Base-by-base conservation (phyloP, 768 basidiomycete species). In the Suillus cothurnatus region DNA sequence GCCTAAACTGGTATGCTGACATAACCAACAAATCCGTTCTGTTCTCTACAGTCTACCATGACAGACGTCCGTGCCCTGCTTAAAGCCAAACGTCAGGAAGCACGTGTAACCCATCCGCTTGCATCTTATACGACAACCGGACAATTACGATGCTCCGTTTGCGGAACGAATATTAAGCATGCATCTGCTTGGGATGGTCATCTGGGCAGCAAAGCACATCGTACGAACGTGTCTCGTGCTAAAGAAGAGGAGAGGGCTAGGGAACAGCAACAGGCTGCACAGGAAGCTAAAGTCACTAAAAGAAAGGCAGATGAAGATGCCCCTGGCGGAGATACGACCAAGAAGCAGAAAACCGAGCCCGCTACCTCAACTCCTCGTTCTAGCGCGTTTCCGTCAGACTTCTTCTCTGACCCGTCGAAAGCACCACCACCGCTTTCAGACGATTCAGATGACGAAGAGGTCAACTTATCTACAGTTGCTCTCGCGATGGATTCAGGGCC, bases 181-280 rank as follows among this genome's bases (percentile, higher is more conserved):
- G 84, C 91, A 4, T 86, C 90, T 31, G 90, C 90, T n/a, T 95
- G 93, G 93, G 88, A 93, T 65, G 92, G 93, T 26, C 93, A 95
- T 76, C 74, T 95, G 23, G 92, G 89, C 15, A 92, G 90, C 78
- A 94, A 94, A 78, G 77, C 77, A 2, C 93, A 95, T 73, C 86
- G 93, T 39, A 88, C 81, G 47, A 88, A 86, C 71, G 86, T 88
- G 21, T 81, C 82, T 14, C 84, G 85, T 21, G 71, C 88, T 52
- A 85, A 81, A 66, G 86, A 88, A 71, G 83, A 88, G 68, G 86
- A 88, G 64, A 78, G 74, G 61, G 69, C 69, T 41, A 78, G 73
- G 62, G 81, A 79, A 70, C 80, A 78, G 64, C 65, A 77, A 65
- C 76, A 73, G 66, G 67, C 68, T 62, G 72, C 77, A 50, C 79